These are phyloP conservation scores for Capsella bursapastoris DNA, from an alignment of 345 rosid genomes.

Conservation along the genomic window DNA sequence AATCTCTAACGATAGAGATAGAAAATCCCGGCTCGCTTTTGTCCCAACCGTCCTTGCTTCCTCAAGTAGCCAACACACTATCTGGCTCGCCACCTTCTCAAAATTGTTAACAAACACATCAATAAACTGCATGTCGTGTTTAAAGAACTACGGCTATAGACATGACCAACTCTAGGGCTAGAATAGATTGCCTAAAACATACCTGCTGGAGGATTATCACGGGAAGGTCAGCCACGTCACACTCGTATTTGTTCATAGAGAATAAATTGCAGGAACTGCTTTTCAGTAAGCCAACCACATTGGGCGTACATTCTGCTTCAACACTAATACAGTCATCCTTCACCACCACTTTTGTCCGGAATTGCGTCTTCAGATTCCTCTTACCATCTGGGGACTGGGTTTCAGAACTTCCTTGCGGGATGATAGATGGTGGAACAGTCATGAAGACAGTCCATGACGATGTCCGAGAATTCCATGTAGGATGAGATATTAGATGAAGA, in stretches of 20 bases:
- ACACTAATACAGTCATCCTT: constrained; percentile 72
- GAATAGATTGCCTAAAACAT: constrained; percentile 15
- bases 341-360: constrained; percentile 79
- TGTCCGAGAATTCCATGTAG: constrained; percentile 90
- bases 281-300: constrained; percentile 71
- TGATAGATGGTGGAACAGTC: constrained; percentile 79
- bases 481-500: constrained; percentile 87
- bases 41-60: constrained; percentile 85
- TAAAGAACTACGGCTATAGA: background rate
- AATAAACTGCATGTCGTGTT: background rate
- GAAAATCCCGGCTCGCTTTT: constrained; percentile 75
- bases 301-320: constrained; percentile 94
- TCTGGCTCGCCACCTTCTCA: constrained; percentile 84
- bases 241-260: constrained; percentile 77
- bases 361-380: constrained; percentile 67
- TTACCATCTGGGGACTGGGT: constrained; percentile 47
- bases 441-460: constrained; percentile 91
- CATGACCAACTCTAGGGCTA: background rate
- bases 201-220: constrained; percentile 93
- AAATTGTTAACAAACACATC: background rate
- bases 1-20: constrained; percentile 77
- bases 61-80: constrained; percentile 90
- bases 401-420: constrained; percentile 53
- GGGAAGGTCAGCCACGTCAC: constrained; percentile 76
- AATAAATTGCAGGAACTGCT: constrained; percentile 66